Base-by-base conservation (phyloP, 208 protist genomes). In the Entamoeba invadens region DNA sequence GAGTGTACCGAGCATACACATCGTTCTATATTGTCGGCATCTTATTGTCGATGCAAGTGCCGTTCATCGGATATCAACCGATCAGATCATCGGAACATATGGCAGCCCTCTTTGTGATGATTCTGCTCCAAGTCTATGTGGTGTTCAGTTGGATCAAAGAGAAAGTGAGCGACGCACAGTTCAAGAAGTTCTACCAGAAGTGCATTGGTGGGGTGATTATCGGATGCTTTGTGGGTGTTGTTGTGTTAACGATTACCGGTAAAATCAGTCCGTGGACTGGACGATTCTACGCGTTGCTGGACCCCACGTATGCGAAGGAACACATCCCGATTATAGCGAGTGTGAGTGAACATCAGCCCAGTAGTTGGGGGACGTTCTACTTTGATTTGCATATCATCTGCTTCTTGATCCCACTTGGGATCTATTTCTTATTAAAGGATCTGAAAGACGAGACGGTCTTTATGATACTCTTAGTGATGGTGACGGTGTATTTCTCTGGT, bases 291-390 rank as follows among this genome's bases (percentile, higher is more conserved):
- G 96, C 97, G 35, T 96, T 98, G 5, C 94, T 98, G 2, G 97
- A 98, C 94, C 97, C 98, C 44, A 98, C 97, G 18, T 98, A 98
- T 94, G 97, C 97, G 35, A 97, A 98, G 94, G 95, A 91, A 16
- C 95, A 98, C 93, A 98, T 98, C 92, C 97, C 98, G 91, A 98
- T 99, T 92, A 97, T 98, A 93, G 97, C 97, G 10, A 98, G 97
- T 4, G 98, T 99, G 14, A 97, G 97, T 44, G 98, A 99, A 94
- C 98, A 99, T 95, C 98, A 99, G 95, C 97, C 98, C 38, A 98
- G 97, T 14, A 96, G 97, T 4, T 98, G 98, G 98, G 92, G 96
- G 1, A 97, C 96, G 2, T 98, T 98, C 94, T 98, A 98, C 94
- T 97, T 98, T 91, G 98, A 99, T 94, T 92, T 98, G 8, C 96